These are phyloP conservation scores for Sambucus nigra DNA, from an alignment of 129 eudicot genomes.

Conservation along the genomic window DNA sequence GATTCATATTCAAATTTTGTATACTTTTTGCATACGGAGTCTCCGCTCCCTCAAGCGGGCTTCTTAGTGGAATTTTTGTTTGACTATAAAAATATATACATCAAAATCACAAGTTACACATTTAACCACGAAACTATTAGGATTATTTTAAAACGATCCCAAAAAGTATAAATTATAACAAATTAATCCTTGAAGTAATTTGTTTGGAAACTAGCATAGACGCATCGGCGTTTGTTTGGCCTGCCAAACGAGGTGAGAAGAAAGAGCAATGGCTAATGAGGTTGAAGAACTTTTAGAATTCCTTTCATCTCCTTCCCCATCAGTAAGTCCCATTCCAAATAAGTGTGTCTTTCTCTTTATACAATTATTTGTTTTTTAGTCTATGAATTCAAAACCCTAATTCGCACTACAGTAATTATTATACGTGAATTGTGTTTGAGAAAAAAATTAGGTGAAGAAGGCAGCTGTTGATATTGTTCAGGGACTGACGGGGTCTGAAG, in stretches of 20 bases:
- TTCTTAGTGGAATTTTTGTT: no score
- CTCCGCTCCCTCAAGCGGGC: no score
- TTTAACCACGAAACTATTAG: no score
- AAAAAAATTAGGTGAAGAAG: constrained; percentile 52
- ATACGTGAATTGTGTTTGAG: neutral
- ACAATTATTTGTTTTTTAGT: neutral
- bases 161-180: no score
- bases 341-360: neutral
- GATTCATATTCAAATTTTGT: no score
- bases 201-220: no score
- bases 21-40: no score
- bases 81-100: no score
- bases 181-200: no score
- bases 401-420: neutral
- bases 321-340: constrained; percentile 30
- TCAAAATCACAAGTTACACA: no score
- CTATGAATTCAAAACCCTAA: constrained; percentile 4
- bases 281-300: constrained; percentile 79
- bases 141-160: no score
- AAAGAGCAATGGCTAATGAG: constrained; percentile 71
- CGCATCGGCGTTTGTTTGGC: no score
- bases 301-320: constrained; percentile 79
- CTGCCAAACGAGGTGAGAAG: neutral
- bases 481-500: constrained; percentile 78
- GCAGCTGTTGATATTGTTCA: constrained; percentile 84